Conservation (phyloP, 2,329 filamentous ascomycete genomes). For the Colletotrichum sp. region DNA sequence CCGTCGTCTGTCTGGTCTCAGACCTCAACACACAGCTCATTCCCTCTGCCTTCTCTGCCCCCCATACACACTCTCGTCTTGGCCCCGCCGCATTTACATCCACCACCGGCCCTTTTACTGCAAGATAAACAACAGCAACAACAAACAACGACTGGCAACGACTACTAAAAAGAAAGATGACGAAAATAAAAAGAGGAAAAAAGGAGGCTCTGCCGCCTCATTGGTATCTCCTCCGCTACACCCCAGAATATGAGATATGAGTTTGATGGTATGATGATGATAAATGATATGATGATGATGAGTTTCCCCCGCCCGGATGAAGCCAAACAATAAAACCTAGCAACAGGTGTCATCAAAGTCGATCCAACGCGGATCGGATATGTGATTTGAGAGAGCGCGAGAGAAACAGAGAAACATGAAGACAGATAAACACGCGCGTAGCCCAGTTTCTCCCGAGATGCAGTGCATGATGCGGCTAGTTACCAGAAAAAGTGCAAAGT, state of each 20-base stretch:
- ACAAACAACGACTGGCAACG: background rate
- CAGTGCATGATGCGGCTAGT: constrained; percentile 8
- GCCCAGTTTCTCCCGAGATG: constrained; percentile 8
- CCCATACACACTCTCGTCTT: background rate
- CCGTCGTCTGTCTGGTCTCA: background rate
- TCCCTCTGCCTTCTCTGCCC: no score
- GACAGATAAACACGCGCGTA: background rate
- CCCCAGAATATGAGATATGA: background rate
- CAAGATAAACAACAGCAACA: background rate
- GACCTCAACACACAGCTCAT: background rate
- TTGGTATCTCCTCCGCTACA: constrained; percentile 21
- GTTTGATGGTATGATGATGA: background rate
- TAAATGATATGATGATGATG: background rate
- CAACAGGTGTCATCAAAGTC: background rate
- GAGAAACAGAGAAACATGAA: background rate
- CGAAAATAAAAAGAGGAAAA: background rate
- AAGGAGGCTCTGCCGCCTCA: background rate
- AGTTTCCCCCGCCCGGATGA: background rate
- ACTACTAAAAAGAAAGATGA: background rate
- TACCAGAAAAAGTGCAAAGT: background rate
- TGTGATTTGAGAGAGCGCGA: background rate
- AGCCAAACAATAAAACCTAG: background rate
- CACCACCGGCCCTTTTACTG: background rate
- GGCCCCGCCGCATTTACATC: background rate
- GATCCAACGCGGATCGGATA: background rate